These are phyloP conservation scores for Pseudocercospora fijiensis DNA, from an alignment of 2,329 filamentous ascomycete species.

Conservation along the genomic window DNA sequence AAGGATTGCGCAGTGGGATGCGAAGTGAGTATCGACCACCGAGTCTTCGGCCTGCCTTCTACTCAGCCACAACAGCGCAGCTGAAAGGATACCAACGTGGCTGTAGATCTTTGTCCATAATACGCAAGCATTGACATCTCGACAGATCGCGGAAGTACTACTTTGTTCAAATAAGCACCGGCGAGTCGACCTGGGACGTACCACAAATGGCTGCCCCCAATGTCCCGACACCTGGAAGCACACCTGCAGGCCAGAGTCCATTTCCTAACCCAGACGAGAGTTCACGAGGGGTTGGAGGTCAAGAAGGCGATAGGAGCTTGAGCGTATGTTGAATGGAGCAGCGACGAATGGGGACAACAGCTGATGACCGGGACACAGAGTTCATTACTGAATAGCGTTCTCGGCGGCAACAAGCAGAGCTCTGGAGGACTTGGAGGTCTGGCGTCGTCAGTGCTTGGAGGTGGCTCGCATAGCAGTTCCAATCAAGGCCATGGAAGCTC, in stretches of 20 bases:
- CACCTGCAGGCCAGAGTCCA: slow-evolving; percentile 39
- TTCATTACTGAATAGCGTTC: slow-evolving; percentile 30
- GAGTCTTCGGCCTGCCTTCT: background rate
- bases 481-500: slow-evolving; percentile 21
- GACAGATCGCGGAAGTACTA: slow-evolving; percentile 44
- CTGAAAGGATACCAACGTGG: background rate
- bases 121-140: slow-evolving; percentile 16
- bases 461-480: slow-evolving; percentile 19
- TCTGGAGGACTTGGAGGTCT: slow-evolving; percentile 29
- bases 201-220: slow-evolving; percentile 42
- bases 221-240: slow-evolving; percentile 41
- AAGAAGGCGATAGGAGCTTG: slow-evolving; percentile 35
- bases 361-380: slow-evolving; percentile 27
- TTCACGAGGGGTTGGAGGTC: slow-evolving; percentile 31
- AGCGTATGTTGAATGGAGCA: slow-evolving; percentile 28
- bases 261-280: slow-evolving; percentile 36
- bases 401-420: slow-evolving; percentile 35
- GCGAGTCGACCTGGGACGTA: slow-evolving; percentile 44
- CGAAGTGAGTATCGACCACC: slow-evolving; percentile 36
- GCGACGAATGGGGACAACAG: background rate
- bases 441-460: slow-evolving; percentile 26
- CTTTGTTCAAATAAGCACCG: slow-evolving; percentile 45
- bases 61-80: background rate
- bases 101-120: background rate
- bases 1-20: slow-evolving; percentile 46